These are phyloP conservation scores for Lumnitzera littorea DNA, from an alignment of 345 rosid genomes.

Conservation along the genomic window DNA sequence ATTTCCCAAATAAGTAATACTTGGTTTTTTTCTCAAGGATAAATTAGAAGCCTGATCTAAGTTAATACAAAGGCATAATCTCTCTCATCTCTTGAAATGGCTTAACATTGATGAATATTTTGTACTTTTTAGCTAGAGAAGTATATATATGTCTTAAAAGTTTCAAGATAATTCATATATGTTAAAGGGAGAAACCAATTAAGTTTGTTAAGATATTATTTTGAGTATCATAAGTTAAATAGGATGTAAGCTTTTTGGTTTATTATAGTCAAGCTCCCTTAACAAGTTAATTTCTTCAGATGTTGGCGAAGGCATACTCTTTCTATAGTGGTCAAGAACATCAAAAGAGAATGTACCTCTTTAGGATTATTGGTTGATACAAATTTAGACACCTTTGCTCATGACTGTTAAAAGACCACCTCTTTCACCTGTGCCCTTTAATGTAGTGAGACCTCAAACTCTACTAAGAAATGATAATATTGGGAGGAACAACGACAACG, in stretches of 20 bases:
- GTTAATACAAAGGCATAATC: no score
- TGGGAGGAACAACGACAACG: conserved; percentile 33
- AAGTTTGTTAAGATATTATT: no score
- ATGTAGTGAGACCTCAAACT: conserved; percentile 47
- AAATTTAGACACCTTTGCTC: conserved; percentile 70
- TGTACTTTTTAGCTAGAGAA: no score
- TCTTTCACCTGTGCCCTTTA: conserved; percentile 63
- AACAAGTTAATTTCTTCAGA: neutral
- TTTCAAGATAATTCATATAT: no score
- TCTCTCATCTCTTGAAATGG: no score
- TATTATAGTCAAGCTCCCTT: neutral
- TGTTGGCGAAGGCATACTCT: conserved; percentile 11
- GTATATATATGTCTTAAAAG: no score
- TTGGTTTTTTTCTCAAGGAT: no score
- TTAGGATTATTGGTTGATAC: conserved; percentile 68
- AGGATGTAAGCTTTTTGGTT: neutral
- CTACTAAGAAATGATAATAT: conserved; percentile 29
- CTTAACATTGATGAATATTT: no score
- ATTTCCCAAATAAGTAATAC: no score
- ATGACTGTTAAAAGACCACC: conserved; percentile 72
- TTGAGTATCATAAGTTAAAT: no score
- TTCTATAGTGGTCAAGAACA: conserved; percentile 50
- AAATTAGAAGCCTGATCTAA: no score
- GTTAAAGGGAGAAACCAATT: no score
- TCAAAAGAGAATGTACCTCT: conserved; percentile 60